A percentile compares a stretch with the other conserved stretches of the same genome.
These are phyloP conservation scores for Picea engelmannii DNA, from an alignment of 83 land plant genomes.

Conservation along the genomic window DNA sequence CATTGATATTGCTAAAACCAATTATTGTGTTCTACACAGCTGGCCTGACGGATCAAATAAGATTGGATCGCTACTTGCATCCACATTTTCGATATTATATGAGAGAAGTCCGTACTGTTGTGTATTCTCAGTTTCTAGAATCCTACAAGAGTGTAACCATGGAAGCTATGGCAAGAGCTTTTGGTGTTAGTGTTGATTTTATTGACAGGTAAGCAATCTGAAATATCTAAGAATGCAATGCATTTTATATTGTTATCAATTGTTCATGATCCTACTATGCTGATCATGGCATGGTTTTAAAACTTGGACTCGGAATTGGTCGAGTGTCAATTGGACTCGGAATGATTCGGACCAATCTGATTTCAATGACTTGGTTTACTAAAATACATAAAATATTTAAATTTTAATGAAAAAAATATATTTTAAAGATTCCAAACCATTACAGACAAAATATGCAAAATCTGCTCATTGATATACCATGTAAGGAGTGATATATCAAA, in stretches of 20 bases:
- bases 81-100: constrained; percentile 98
- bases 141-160: constrained; percentile 99
- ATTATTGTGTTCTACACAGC: constrained; percentile 44
- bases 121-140: constrained; percentile 96
- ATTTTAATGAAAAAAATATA: too few relatives aligned
- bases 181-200: constrained; percentile 93
- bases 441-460: too few relatives aligned
- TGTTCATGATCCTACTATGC: too few relatives aligned
- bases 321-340: too few relatives aligned
- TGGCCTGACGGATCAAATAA: constrained; percentile 85
- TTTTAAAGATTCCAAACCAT: too few relatives aligned
- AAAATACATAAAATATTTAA: too few relatives aligned
- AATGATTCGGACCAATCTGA: too few relatives aligned
- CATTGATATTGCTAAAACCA: neutral
- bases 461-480: too few relatives aligned
- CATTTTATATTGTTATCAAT: neutral
- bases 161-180: constrained; percentile 98
- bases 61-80: constrained; percentile 85
- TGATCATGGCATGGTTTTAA: neutral
- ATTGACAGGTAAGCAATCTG: constrained; percentile 74
- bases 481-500: too few relatives aligned
- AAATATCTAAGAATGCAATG: neutral
- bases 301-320: neutral
- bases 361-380: too few relatives aligned
- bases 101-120: constrained; percentile 94